Evolutionary conservation across 108 stramenopile genomes (phyloP).

Genomic region (Pseudonitzschia multiseries): DNA sequence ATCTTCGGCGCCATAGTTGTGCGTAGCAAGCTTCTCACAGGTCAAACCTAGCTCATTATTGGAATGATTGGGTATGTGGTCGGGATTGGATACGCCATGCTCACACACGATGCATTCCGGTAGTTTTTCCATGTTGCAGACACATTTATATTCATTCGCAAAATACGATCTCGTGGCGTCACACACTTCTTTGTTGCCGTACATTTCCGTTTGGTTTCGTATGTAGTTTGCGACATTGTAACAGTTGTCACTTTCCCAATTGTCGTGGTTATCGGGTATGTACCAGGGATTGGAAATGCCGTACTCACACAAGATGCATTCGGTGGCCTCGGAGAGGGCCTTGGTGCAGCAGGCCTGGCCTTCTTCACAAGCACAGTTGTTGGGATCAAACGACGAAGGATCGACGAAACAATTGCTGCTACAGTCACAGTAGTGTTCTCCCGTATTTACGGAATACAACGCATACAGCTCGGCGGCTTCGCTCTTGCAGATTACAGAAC

Average conservation of each 20-base stretch:
- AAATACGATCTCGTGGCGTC: too few relatives aligned
- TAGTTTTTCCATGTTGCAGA: too few relatives aligned
- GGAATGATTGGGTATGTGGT: neutral
- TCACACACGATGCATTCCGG: neutral
- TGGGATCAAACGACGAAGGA: neutral
- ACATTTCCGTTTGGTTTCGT: too few relatives aligned
- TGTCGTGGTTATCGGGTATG: neutral
- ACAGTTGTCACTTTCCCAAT: too few relatives aligned
- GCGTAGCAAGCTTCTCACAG: too few relatives aligned
- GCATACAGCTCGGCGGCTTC: neutral
- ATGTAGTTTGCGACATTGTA: too few relatives aligned
- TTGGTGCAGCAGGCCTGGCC: neutral
- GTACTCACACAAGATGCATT: neutral
- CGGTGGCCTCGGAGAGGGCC: neutral
- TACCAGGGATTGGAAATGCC: neutral
- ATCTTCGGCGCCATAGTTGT: too few relatives aligned
- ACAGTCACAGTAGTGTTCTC: neutral
- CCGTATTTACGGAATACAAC: neutral
- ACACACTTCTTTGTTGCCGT: too few relatives aligned
- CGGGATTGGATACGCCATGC: neutral
- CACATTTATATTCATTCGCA: too few relatives aligned
- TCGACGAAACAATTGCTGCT: neutral
- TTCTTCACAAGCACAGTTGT: slow-evolving; percentile 8
- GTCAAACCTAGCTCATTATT: too few relatives aligned
- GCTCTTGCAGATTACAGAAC: neutral